Conservation (phyloP, 2,329 filamentous ascomycete species). For the Xylaria hypoxylon region DNA sequence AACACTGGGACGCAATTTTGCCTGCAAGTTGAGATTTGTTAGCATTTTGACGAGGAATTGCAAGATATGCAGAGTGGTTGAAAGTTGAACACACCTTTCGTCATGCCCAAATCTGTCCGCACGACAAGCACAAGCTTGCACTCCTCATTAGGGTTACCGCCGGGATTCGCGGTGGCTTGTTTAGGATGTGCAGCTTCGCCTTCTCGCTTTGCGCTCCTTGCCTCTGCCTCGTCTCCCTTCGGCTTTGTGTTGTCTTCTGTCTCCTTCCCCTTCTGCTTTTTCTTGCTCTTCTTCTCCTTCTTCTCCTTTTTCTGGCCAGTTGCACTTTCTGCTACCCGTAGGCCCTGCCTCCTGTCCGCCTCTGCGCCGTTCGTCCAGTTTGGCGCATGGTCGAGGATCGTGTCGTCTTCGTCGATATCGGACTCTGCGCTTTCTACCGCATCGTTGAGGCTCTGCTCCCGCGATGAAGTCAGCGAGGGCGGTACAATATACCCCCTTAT, state of each 20-base stretch:
- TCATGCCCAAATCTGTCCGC: constrained; percentile 95
- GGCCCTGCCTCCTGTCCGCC: constrained; percentile 68
- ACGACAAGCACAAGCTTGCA: constrained; percentile 96
- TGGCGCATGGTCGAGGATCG: constrained; percentile 72
- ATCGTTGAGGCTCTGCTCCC: constrained; percentile 66
- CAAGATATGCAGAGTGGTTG: not conserved
- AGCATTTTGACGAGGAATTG: constrained; percentile 3
- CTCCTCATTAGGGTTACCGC: constrained; percentile 70
- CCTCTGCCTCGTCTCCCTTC: constrained; percentile 3
- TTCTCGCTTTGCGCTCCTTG: constrained; percentile 28
- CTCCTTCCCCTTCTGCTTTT: constrained; percentile 52
- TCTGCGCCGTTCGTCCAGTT: constrained; percentile 74
- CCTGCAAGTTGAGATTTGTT: constrained; percentile 62
- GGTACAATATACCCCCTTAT: constrained; percentile 70
- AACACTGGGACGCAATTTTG: constrained; percentile 96
- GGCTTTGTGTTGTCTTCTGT: constrained; percentile 30
- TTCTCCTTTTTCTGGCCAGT: constrained; percentile 35
- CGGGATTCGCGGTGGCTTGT: constrained; percentile 50
- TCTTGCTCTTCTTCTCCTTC: constrained; percentile 37
- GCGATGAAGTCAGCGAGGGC: constrained; percentile 67
- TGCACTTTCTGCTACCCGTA: constrained; percentile 52
- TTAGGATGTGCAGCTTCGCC: constrained; percentile 33
- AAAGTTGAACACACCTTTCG: constrained; percentile 75
- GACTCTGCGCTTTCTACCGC: constrained; percentile 77
- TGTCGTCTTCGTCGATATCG: constrained; percentile 71